Conservation (phyloP, 176 grass and related monocot genomes). For the Guadua angustifolia region DNA sequence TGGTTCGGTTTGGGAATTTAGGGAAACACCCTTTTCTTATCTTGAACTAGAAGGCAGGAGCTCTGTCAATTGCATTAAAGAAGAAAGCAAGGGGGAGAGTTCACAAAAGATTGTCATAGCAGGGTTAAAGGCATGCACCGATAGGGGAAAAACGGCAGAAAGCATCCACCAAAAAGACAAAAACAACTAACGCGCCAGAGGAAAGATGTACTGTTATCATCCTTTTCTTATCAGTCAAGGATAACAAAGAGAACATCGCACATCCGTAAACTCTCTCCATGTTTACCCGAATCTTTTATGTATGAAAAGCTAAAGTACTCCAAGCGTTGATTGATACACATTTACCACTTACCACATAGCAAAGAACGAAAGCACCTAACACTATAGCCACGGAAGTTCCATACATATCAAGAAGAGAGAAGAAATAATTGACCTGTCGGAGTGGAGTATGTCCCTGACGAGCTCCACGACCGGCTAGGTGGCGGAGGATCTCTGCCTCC, state of each 20-base stretch:
- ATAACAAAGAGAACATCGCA: not conserved
- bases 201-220: not conserved
- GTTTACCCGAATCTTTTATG: too few species aligned
- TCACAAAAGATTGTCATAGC: too few species aligned
- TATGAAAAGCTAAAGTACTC: not conserved
- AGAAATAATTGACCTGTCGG: conserved; percentile 7
- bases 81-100: too few species aligned
- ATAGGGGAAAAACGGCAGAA: too few species aligned
- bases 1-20: too few species aligned
- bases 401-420: not conserved
- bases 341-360: not conserved
- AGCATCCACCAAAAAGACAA: too few species aligned
- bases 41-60: too few species aligned
- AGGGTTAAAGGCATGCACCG: too few species aligned
- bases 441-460: conserved; percentile 46
- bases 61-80: too few species aligned
- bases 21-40: too few species aligned
- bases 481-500: conserved; percentile 38
- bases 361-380: not conserved
- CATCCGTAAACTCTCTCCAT: not conserved
- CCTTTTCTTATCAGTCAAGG: not conserved
- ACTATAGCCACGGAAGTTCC: too few species aligned
- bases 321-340: not conserved
- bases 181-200: too few species aligned
- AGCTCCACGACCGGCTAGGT: conserved; percentile 27